Base-by-base conservation (phyloP, 805 yeast species). In the Zygoascus tannicola region DNA sequence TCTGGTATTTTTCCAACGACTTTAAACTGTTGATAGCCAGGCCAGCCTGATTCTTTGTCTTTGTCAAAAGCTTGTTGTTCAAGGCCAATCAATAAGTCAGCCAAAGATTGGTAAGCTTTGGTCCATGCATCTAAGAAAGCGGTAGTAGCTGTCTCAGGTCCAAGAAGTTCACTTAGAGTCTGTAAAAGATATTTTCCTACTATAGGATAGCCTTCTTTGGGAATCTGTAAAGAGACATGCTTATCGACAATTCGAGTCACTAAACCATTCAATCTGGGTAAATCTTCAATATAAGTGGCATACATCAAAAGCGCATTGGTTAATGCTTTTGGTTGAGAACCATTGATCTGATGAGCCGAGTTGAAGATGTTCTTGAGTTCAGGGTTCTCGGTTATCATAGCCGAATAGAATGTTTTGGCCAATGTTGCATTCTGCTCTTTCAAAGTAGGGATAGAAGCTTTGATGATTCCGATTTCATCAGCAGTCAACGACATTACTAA, bases 71-170 rank as follows among this genome's bases (percentile, higher is more conserved):
- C 56, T 3, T 60, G 61, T 41, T 60, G 60, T 60, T 81, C 88
- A 18, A 74, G 70, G 33, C 66, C 59, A 50, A 81, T 81, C 50
- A 81, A 66, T 7, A 76, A 58, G 44, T 76, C 70, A 4, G 87
- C 87, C 48, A 81, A 66, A 45, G 71, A 74, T 32, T 71, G 73
- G 57, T 81, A 81, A 4, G 88, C 87, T 35, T 65, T 70, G 20
- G 68, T 65, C 85, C 86, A 81, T 8, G 85, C 85, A 21, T 64
- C 69, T 37, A 78, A 51, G 10, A 81, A 74, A 35, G 69, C 76
- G 2, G 66, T 69, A 16, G 76, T 75, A n/a, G 84, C 84, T n/a
- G 67, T 70, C 35, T 64, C 70, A 3, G 45, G 45, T 4, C 84
- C 85, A 30, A 81, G 62, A 34, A 76, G 68, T 44, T 71, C 70